Base-by-base conservation (phyloP, 1,284 basidiomycete genomes). In the Moesziomyces sp. region DNA sequence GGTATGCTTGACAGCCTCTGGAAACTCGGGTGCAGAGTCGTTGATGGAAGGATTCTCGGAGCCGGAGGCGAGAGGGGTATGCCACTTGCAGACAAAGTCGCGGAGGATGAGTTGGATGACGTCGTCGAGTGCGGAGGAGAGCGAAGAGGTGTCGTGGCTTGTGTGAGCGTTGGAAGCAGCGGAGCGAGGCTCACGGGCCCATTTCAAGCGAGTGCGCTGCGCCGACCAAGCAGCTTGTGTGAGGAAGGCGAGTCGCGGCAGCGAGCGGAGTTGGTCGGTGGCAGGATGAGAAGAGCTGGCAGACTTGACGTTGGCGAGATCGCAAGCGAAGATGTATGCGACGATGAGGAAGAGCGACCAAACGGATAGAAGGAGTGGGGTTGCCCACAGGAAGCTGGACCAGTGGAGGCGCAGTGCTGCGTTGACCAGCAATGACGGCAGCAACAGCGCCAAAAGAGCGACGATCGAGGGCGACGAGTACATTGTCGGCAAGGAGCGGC, bases 1-100 rank as follows among this genome's bases (percentile, higher is more conserved):
- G 14, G 91, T 88, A 3, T 86, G 86, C 8, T 94, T 93, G 47
- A 96, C 90, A 13, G 93, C 91, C 64, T 89, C 88, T 18, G 94
- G 93, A 81, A 98, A 97, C 1, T 92, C 89, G 7, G 92, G 90
- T 0, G 93, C 93, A 6, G 90, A 88, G 7, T 67, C 63, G 14
- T 23, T 21, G 26, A 9, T 21, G 6, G 45, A 38, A n/a, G 62
- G 61, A 4, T 66, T 35, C 11, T 23, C 26, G 24, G 56, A 65
- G 24, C 67, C 76, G 16, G 63, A 48, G 14, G 72, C 57, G 3
- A 80, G 46, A 3, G 70, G 65, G 16, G 61, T 74, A 35, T 80
- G 78, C 79, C 79, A 80, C 19, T 65, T 72, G 48, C 47, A n/a
- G 23, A 80, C 68, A 70, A 80, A 80, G 61, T 80, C 79, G 24